Conservation (phyloP, 2,329 filamentous ascomycete species). For the Diaporthe ilicicola region DNA sequence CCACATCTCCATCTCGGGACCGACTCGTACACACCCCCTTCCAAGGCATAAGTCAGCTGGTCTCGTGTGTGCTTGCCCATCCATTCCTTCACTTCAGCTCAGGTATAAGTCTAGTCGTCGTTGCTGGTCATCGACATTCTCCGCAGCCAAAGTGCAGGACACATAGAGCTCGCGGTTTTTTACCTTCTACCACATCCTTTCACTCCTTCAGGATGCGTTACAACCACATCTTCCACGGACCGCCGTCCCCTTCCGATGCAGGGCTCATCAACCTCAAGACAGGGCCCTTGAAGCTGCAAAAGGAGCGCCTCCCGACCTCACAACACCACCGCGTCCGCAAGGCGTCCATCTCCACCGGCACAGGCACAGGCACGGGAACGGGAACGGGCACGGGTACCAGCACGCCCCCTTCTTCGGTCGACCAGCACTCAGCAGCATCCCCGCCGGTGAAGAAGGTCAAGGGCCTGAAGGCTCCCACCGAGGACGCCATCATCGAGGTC, state of each 20-base stretch:
- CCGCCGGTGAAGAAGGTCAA: not conserved
- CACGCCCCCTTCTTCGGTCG: constrained; percentile 10
- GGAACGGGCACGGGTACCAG: not conserved
- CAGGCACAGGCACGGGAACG: not conserved
- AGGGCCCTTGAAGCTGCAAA: constrained; percentile 19
- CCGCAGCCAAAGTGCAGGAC: constrained; percentile 15
- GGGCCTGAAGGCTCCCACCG: not conserved
- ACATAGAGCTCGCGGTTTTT: not conserved
- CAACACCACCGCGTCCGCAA: constrained; percentile 29
- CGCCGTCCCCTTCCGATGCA: constrained; percentile 28
- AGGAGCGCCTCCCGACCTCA: constrained; percentile 30
- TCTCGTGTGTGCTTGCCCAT: not conserved
- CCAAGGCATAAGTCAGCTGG: constrained; percentile 7
- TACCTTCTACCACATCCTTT: not conserved
- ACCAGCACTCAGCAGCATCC: not conserved
- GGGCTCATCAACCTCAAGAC: constrained; percentile 29
- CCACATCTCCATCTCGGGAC: not conserved
- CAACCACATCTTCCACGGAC: constrained; percentile 27
- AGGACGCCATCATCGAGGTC: constrained; percentile 28
- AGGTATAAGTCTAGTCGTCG: constrained; percentile 1
- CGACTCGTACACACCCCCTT: not conserved
- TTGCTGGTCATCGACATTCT: constrained; percentile 26
- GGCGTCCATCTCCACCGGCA: constrained; percentile 24
- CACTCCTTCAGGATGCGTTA: constrained; percentile 29
- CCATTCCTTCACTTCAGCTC: too few species aligned